A percentile compares a stretch with the other conserved stretches of the same genome.
These are phyloP conservation scores for Hordeum pubiflorum DNA, from an alignment of 202 grass and related monocot species.

Conservation along the genomic window DNA sequence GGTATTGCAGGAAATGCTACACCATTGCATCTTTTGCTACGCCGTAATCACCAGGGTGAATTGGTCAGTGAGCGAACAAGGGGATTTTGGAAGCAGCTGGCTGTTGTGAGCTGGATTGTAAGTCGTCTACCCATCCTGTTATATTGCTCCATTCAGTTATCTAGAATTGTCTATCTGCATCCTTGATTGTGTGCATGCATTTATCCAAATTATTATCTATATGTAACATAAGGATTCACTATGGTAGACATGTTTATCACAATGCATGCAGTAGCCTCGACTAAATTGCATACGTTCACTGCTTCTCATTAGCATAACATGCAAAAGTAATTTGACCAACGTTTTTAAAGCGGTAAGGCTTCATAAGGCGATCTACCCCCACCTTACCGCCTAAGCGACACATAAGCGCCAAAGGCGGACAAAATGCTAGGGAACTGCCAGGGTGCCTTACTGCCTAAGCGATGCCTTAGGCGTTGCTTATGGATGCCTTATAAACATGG, in stretches of 20 bases:
- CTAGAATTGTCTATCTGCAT: background rate
- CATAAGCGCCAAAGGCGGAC: background rate
- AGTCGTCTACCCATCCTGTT: slow-evolving; percentile 24
- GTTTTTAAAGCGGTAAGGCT: background rate
- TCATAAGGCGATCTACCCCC: background rate
- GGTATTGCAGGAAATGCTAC: background rate
- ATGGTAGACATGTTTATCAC: background rate
- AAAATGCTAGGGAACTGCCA: background rate
- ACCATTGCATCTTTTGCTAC: slow-evolving; percentile 5
- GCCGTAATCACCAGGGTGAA: slow-evolving; percentile 24
- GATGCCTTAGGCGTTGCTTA: background rate
- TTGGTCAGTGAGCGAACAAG: slow-evolving; percentile 37
- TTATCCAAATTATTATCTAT: background rate
- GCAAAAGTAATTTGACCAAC: background rate
- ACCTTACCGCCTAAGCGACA: background rate
- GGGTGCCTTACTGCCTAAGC: background rate
- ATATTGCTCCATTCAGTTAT: slow-evolving; percentile 2
- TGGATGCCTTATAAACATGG: background rate
- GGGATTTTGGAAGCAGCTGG: slow-evolving; percentile 58
- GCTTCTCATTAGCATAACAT: background rate
- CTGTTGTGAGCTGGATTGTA: slow-evolving; percentile 86
- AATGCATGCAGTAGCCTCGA: background rate
- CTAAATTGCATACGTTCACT: background rate
- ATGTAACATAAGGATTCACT: background rate
- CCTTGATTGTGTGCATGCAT: background rate